Base-by-base conservation (phyloP, 306 rosid species). In the Vigna unguiculata region DNA sequence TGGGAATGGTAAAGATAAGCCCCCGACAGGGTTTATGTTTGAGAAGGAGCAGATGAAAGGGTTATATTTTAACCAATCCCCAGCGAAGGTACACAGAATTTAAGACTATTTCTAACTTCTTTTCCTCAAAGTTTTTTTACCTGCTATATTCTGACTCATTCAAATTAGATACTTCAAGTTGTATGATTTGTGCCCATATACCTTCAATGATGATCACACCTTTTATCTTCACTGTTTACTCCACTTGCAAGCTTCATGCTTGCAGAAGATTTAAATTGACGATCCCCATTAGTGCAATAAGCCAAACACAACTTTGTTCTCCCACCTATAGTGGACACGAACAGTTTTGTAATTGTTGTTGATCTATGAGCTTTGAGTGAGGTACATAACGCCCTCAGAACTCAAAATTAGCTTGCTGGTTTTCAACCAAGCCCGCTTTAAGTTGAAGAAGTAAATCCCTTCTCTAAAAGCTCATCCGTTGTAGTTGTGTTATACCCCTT, bases 31-130 rank as follows among this genome's bases (percentile, higher is more conserved):
- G 82, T 92, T 96, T 81, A 96, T 96, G 98, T 92, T 96, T 80
- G 99, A 89, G 92, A 96, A 96, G 87, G 99, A 96, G 84, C 97
- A 87, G 85, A 92, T 89, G 96, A 96, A 91, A 80, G 98, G 96
- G 73, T 73, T 96, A 70, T 96, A 92, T 83, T 96, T 96, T 89
- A 89, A 92, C 84, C 99, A 92, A 67, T 92, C 99, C 77, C 88
- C 78, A 25, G 32, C 88, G 7, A 96, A 96, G 99, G 99, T 96
- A 88, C 71, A 80, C 52, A 17, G 63, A 63, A 76, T 71, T 63
- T 45, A 30, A 40, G 59, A 22, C 70, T 74, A 48, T 60, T 70
- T 70, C 75, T 59, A 62, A 20, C 22, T 51, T 34, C 53, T 54
- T 21, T 45, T 55, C 69, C 25, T 34, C 53, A 72, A 22, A 17